phyloP scores from a whole-genome alignment of 805 yeast genomes.

The Metschnikowia borealis region DNA sequence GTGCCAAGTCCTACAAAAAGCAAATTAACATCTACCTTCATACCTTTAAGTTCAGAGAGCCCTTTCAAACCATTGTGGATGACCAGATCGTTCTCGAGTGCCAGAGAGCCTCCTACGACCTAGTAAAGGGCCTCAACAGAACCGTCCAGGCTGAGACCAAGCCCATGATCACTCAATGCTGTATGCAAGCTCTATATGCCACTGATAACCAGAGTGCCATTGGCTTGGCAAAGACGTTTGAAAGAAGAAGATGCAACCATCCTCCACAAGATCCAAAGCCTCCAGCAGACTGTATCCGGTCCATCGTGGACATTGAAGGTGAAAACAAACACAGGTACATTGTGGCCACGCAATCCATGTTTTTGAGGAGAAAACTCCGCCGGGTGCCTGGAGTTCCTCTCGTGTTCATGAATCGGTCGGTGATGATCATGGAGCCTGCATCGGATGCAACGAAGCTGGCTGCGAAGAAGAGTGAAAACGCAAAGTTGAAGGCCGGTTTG shows the following conservation, averaged over 20 bases:
- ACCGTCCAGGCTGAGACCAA: constrained; percentile 84
- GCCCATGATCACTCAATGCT: constrained; percentile 92
- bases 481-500: constrained; percentile 73
- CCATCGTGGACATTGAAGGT: constrained; percentile 67
- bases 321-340: constrained; percentile 86
- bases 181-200: constrained; percentile 79
- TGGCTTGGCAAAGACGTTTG: constrained; percentile 74
- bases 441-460: constrained; percentile 57
- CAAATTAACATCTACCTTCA: constrained; percentile 83
- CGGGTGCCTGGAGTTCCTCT: constrained; percentile 86
- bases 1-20: constrained; percentile 92
- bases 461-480: constrained; percentile 49
- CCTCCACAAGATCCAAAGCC: constrained; percentile 55
- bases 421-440: constrained; percentile 93
- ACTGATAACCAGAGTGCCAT: constrained; percentile 73
- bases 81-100: constrained; percentile 69
- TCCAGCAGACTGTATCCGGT: constrained; percentile 72
- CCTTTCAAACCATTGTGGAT: constrained; percentile 87
- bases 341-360: constrained; percentile 78
- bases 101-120: constrained; percentile 64
- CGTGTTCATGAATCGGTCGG: constrained; percentile 82
- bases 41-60: constrained; percentile 88
- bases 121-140: constrained; percentile 74
- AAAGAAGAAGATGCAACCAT: constrained; percentile 92
- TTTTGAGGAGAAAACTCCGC: constrained; percentile 65